Evolutionary conservation across 192 early-diverging fungal species (phyloP), one percentile per base, ranked within the genome.

Genomic region (Backusella westeae): DNA sequence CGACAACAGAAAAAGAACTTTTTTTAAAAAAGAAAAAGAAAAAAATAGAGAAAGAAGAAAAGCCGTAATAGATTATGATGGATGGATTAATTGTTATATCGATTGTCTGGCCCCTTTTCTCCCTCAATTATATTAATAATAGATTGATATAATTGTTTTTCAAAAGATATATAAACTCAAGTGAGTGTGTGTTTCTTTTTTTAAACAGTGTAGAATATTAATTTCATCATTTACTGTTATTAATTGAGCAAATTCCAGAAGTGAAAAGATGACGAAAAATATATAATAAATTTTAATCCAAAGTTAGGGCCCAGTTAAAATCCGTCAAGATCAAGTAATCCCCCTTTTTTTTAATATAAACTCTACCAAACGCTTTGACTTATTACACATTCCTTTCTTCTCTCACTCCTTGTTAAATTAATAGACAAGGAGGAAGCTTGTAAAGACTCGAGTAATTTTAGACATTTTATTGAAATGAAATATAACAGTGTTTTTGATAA

Each of bases 1-100:
- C 56, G 26, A 23, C 56, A 39, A 70, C 34, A 42, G 21, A 44
- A 70, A 70, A 39, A 70, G 15, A 71, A 34, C 12, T 8, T 42
- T 46, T 46, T 46, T 17, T 14, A 46, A 29, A 46, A 46, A 49
- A 71, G 14, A 23, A 39, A 69, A 29, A 70, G 36, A 49, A 46
- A 71, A 71, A 49, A n/a, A 36, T 7, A 21, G 35, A 39, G 38
- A 69, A 69, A 69, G 38, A 69, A 69, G 36, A 36, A 69, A 69
- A 7, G 38, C 12, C 12, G 21, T 38, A 69, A 38, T 38, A 21
- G n/a, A 9, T 21, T 12, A 39, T 69, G 38, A 26, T 41, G 38
- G 38, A 10, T 68, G n/a, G 19, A 41, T 36, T 36, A 36, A 69
- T 36, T 69, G 34, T 36, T 69, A 69, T 69, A 69, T 38, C n/a